phyloP scores from a whole-genome alignment of 2,329 filamentous ascomycete genomes.

The Diplodia seriata region DNA sequence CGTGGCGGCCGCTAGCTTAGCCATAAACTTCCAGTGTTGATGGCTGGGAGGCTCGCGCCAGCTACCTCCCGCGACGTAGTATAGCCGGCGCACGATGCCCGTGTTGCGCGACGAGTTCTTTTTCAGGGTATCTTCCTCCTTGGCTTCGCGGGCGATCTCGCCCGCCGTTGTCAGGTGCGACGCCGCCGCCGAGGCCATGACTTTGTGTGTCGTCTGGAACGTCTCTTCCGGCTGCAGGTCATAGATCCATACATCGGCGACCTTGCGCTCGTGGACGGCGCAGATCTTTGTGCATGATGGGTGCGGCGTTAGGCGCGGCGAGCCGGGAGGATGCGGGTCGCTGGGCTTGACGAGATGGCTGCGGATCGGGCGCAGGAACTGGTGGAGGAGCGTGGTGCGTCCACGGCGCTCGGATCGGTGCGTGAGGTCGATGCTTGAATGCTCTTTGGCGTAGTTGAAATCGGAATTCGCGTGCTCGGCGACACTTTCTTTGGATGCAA shows the following conservation, averaged over 20 bases:
- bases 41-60: conserved; percentile 60
- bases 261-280: conserved; percentile 49
- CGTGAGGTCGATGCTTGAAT: conserved; percentile 37
- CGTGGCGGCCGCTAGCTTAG: conserved; percentile 54
- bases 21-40: conserved; percentile 61
- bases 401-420: conserved; percentile 48
- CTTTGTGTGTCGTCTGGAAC: conserved; percentile 20
- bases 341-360: conserved; percentile 45
- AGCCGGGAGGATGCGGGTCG: conserved; percentile 47
- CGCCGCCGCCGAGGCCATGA: conserved; percentile 29
- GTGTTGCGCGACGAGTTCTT: conserved; percentile 21
- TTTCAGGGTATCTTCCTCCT: conserved; percentile 10
- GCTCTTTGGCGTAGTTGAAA: neutral
- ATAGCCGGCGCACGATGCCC: conserved; percentile 47
- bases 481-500: neutral
- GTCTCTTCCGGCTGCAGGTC: conserved; percentile 45
- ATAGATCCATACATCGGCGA: conserved; percentile 56
- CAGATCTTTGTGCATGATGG: conserved; percentile 45
- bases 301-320: conserved; percentile 48
- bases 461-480: neutral
- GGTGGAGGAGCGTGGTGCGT: conserved; percentile 50
- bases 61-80: conserved; percentile 64
- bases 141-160: conserved; percentile 24
- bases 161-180: conserved; percentile 2
- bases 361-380: conserved; percentile 48